Evolutionary conservation across 1,284 basidiomycete genomes (phyloP), one percentile per base, ranked within the genome.

Genomic region (Rhodotorula sp.): DNA sequence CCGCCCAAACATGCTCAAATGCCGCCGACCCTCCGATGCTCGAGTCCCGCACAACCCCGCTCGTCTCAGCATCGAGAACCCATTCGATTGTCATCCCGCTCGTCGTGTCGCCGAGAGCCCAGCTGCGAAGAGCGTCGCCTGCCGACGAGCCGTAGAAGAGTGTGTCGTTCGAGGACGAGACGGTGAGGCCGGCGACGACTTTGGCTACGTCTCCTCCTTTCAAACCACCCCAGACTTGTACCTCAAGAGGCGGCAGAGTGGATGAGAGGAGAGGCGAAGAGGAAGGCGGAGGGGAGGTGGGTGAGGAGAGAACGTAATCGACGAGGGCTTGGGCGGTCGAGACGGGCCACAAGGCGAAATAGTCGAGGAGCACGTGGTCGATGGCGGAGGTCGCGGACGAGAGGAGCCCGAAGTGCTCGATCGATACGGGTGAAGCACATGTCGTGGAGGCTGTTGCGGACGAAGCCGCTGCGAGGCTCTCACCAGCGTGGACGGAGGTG

Each of bases 361-460:
- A 71, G 22, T 67, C 67, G 65, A 72, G 63, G 4, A 75, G 48
- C 30, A 75, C 67, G 58, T 70, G 66, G 40, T 75, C 69, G 52
- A 75, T 40, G 3, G 26, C 47, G 22, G 52, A 30, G 4, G 16
- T 31, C 22, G 54, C 24, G 34, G 31, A 28, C 9, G 15, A 37
- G 47, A 65, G 30, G 20, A 64, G 56, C 9, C 73, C 73, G 37
- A 70, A 72, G 4, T 46, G 61, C 48, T 71, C 73, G 47, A 66
- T 46, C 18, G 61, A 59, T 2, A 58, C 16, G 13, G 50, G 31
- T 1, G 40, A 9, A 1, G 60, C 58, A 8, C 65, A 46, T 11
- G 64, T 54, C 24, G 58, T 8, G 5, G 65, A 28, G 0, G 50
- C 48, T 8, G 40, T 26, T 22, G 47, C 46, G 24, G 48, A 28